Base-by-base conservation (phyloP, 257 asterid genomes). In the Scutellaria barbata region DNA sequence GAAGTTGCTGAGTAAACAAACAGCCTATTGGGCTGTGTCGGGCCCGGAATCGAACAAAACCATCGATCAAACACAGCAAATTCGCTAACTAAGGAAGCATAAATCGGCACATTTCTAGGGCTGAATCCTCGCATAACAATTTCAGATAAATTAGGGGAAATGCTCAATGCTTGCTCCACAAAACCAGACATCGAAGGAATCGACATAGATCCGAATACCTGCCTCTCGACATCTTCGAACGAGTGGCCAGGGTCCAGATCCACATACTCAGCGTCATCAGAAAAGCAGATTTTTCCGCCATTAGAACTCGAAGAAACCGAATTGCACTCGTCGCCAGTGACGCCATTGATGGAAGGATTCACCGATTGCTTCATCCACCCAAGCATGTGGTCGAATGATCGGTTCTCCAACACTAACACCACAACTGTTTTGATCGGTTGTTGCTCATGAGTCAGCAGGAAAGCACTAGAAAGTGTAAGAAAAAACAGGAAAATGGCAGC, bases 211-310 rank as follows among this genome's bases (percentile, higher is more conserved):
- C 95, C 91, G 57, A 78, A 82, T 39, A 86, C 92, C 84, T 88
- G 95, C 55, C 82, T 73, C 35, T 62, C 69, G n/a, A 88, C 92
- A 11, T 64, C 95, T 58, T 88, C 90, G 41, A 88, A 86, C 0
- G 90, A 84, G 84, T 88, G 95, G 1, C 90, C 95, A 4, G 95
- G 95, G 67, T 88, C 90, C 59, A 88, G 92, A 77, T 88, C 92
- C 48, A 88, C 95, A 55, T 74, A 88, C 76, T 84, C 88, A 0
- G 95, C 89, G 61, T 84, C 90, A 67, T 84, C 87, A n/a, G 88
- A 81, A 18, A 88, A 88, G 70, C 92, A 88, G 56, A 88, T 78
- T 33, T 43, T 70, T 57, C 64, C 66, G 46, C 12, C 10, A 41
- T 53, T 53, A 6, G 76, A 37, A 8, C 73, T 77, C 5, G 88